These are phyloP conservation scores for Fusarium falciforme DNA, from an alignment of 2,329 filamentous ascomycete species.

Conservation along the genomic window DNA sequence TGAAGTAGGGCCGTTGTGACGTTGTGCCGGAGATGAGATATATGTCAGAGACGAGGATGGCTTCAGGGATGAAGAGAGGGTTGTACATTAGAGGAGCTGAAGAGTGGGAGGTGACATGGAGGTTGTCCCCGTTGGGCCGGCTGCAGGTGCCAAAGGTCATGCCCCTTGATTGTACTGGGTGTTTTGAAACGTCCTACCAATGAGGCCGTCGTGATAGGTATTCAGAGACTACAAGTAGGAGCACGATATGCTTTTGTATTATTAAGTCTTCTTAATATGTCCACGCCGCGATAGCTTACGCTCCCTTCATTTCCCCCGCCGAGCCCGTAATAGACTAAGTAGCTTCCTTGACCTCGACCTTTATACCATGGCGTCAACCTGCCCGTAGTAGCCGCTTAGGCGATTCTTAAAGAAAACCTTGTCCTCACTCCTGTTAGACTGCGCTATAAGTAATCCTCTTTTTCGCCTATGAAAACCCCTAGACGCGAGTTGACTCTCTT, in stretches of 20 bases:
- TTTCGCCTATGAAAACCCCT: not conserved
- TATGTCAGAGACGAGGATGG: not conserved
- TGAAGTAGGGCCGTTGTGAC: slow-evolving; percentile 15
- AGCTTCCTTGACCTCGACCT: too few relatives aligned
- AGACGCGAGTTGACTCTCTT: not conserved
- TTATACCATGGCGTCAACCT: too few relatives aligned
- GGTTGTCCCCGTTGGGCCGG: not conserved
- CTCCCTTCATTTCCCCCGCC: too few relatives aligned
- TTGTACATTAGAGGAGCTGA: not conserved
- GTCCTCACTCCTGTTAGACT: too few relatives aligned
- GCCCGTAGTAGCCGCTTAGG: too few relatives aligned
- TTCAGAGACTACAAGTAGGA: not conserved
- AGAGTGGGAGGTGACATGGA: not conserved
- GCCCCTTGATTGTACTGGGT: not conserved
- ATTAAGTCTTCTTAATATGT: not conserved
- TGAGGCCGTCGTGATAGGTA: not conserved
- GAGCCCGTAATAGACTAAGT: too few relatives aligned
- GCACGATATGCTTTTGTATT: not conserved
- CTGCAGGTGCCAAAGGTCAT: not conserved
- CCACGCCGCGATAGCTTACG: too few relatives aligned
- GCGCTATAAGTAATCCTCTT: too few relatives aligned
- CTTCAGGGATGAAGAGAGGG: not conserved
- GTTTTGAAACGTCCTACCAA: not conserved
- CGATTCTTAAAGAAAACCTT: too few relatives aligned
- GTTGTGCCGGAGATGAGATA: slow-evolving; percentile 5